These are phyloP conservation scores for Sporobolomyces phaffii DNA, from an alignment of 768 basidiomycete species.

Conservation along the genomic window DNA sequence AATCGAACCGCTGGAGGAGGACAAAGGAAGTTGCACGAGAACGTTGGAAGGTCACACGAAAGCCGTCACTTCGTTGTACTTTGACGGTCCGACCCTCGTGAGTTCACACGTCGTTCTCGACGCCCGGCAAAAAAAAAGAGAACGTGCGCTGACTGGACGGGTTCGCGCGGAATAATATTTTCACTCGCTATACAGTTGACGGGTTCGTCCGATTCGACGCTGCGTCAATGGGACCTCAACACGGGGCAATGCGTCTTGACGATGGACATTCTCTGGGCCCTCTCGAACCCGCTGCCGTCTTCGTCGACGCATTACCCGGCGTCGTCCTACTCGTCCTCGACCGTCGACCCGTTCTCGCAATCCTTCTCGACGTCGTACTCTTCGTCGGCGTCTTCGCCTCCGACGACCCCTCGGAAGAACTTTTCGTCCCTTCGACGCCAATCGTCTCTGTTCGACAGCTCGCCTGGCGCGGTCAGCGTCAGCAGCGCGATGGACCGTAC, in stretches of 20 bases:
- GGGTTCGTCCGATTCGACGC: constrained; percentile 94
- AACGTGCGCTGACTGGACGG: too few species aligned
- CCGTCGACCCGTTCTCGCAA: constrained; percentile 20
- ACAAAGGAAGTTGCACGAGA: constrained; percentile 61
- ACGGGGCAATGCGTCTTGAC: constrained; percentile 98
- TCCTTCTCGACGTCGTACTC: constrained; percentile 37
- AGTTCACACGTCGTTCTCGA: too few species aligned
- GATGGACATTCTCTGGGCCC: constrained; percentile 99
- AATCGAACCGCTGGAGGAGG: constrained; percentile 53
- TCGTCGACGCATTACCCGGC: constrained; percentile 28
- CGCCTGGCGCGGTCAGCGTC: constrained; percentile 15
- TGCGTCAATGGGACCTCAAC: constrained; percentile 94
- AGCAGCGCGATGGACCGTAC: constrained; percentile 62
- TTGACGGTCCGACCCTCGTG: constrained; percentile 89
- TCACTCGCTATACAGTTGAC: constrained; percentile 63
- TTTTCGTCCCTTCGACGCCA: constrained; percentile 42
- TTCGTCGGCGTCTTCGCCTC: constrained; percentile 50
- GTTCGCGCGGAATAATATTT: not conserved
- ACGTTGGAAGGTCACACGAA: constrained; percentile 85
- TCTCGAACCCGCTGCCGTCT: constrained; percentile 68
- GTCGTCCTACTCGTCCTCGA: constrained; percentile 32
- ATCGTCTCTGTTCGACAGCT: constrained; percentile 49
- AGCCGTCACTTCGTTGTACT: constrained; percentile 86
- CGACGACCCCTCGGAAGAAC: constrained; percentile 23
- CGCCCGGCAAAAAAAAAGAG: too few species aligned